Conservation (phyloP, 1,284 basidiomycete species). For the Pyrrhoderma noxium region DNA sequence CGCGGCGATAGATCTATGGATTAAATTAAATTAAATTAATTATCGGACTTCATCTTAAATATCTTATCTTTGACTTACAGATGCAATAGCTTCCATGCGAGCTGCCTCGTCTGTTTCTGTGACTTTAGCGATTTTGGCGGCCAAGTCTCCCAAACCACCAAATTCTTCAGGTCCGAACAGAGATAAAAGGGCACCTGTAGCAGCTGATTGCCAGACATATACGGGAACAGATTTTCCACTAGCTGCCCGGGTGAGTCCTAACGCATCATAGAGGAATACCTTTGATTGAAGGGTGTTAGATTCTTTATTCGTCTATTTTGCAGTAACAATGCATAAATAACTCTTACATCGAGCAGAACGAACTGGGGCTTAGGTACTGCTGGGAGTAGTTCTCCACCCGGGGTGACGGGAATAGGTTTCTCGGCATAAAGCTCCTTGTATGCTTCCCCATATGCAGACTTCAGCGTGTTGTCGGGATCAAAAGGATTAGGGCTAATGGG, state of each 20-base stretch:
- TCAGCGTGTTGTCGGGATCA: not conserved
- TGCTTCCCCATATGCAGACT: not conserved
- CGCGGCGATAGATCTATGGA: conserved; percentile 5
- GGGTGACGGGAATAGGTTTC: not conserved
- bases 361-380: conserved; percentile 4
- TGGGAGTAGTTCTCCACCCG: conserved; percentile 1
- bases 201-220: conserved; percentile 2
- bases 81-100: not conserved
- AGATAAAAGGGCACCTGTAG: not conserved
- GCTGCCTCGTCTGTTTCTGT: not conserved
- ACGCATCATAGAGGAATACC: conserved; percentile 4
- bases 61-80: not conserved
- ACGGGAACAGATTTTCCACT: conserved; percentile 4
- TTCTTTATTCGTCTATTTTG: too few species aligned
- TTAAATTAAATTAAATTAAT: not conserved
- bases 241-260: not conserved
- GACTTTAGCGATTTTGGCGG: not conserved
- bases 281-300: not conserved
- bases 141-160: conserved; percentile 9
- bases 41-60: not conserved
- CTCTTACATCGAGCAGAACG: conserved; percentile 11
- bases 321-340: too few species aligned
- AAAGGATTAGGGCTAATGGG: not conserved
- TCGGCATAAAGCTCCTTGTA: conserved; percentile 4
- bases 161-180: conserved; percentile 7